Evolutionary conservation across 2,329 filamentous ascomycete species (phyloP).

Genomic region (Colletotrichum destructivum): DNA sequence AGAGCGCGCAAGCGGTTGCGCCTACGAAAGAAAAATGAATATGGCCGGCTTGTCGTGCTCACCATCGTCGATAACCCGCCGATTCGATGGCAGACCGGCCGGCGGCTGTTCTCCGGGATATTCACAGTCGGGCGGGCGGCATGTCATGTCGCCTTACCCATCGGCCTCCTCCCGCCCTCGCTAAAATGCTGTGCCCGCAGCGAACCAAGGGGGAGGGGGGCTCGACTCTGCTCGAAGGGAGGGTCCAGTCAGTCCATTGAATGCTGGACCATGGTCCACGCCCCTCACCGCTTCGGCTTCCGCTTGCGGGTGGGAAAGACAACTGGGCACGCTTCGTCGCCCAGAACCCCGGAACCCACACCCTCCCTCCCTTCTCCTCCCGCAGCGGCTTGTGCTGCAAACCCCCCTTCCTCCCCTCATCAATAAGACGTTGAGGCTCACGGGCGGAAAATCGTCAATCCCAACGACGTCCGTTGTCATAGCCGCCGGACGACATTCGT

Average conservation of each 20-base stretch:
- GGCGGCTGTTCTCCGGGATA: neutral
- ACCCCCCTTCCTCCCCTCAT: constrained; percentile 26
- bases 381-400: constrained; percentile 20
- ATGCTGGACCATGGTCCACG: constrained; percentile 18
- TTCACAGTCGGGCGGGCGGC: neutral
- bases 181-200: constrained; percentile 10
- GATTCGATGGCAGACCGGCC: neutral
- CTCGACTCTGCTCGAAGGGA: neutral
- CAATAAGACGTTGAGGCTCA: constrained; percentile 37
- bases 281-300: constrained; percentile 18
- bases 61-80: neutral
- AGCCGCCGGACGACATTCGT: neutral
- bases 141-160: constrained; percentile 23
- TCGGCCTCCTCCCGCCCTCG: neutral
- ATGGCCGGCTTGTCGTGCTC: neutral
- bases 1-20: neutral
- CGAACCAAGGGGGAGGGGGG: neutral
- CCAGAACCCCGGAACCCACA: constrained; percentile 31
- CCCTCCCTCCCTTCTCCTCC: constrained; percentile 4
- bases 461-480: constrained; percentile 31
- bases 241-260: neutral
- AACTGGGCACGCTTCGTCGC: neutral
- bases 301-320: neutral
- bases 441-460: constrained; percentile 28
- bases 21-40: neutral